These are phyloP conservation scores for Umbelopsis isabellina DNA, from an alignment of 192 early-diverging fungal species.

Conservation along the genomic window DNA sequence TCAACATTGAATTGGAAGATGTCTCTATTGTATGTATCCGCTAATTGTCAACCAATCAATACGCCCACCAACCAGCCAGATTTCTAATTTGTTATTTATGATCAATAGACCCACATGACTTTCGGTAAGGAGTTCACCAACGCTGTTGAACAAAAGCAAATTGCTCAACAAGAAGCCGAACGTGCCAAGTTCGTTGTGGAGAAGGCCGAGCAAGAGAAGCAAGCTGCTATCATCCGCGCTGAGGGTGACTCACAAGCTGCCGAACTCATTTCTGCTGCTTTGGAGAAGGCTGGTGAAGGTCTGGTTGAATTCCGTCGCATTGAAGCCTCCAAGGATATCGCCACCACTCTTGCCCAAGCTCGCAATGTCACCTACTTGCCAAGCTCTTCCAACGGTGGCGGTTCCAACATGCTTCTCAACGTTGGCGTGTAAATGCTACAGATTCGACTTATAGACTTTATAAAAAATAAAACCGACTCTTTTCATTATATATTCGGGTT, in stretches of 20 bases:
- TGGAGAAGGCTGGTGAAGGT: constrained; percentile 91
- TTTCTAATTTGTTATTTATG: neutral
- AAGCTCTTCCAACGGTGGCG: constrained; percentile 47
- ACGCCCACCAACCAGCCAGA: neutral
- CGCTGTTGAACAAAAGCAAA: constrained; percentile 98
- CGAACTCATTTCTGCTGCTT: constrained; percentile 83
- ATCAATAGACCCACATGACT: constrained; percentile 88
- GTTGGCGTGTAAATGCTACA: constrained; percentile 9
- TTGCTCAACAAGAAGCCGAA: constrained; percentile 99
- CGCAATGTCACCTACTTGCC: constrained; percentile 95
- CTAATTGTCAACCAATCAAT: neutral
- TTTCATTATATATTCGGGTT: neutral
- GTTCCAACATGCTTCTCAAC: constrained; percentile 80
- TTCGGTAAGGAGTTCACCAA: constrained; percentile 99
- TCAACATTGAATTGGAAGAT: constrained; percentile 95
- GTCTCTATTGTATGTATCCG: constrained; percentile 86
- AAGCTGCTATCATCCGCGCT: constrained; percentile 94
- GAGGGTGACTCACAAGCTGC: constrained; percentile 98
- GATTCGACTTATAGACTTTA: too few relatives aligned
- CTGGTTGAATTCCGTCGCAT: constrained; percentile 95
- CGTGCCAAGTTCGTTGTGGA: constrained; percentile 98
- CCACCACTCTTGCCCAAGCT: constrained; percentile 78
- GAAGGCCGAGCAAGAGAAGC: constrained; percentile 96
- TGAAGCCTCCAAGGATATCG: constrained; percentile 98
- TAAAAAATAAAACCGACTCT: too few relatives aligned